These are phyloP conservation scores for Babesia gibsoni DNA, from an alignment of 169 alveolate species.

Conservation along the genomic window DNA sequence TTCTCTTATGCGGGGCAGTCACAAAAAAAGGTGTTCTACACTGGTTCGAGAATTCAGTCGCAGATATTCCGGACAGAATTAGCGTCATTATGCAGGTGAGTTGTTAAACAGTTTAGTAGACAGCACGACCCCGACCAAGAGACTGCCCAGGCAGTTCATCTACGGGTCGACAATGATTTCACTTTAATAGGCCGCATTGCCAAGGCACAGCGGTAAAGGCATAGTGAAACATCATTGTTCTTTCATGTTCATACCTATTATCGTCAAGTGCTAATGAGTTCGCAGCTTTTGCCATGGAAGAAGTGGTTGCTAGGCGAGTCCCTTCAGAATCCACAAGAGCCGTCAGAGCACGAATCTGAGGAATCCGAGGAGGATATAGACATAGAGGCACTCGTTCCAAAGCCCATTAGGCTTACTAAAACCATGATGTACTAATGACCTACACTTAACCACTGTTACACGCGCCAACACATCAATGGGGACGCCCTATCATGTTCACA, in stretches of 20 bases:
- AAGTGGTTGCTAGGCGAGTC: conserved; percentile 62
- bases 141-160: conserved; percentile 18
- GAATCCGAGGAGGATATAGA: conserved; percentile 61
- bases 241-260: neutral
- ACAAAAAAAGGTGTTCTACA: conserved; percentile 18
- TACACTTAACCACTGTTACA: neutral
- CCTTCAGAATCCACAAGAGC: neutral
- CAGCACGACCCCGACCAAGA: conserved; percentile 22
- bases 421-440: conserved; percentile 19
- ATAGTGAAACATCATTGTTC: conserved; percentile 11
- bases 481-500: too few relatives aligned
- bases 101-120: neutral
- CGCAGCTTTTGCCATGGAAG: conserved; percentile 60
- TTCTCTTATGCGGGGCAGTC: conserved; percentile 25
- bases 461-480: neutral
- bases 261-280: too few relatives aligned
- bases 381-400: conserved; percentile 65
- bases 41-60: conserved; percentile 49
- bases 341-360: conserved; percentile 33
- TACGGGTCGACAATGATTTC: conserved; percentile 20
- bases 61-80: conserved; percentile 58
- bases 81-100: conserved; percentile 57
- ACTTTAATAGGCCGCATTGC: conserved; percentile 29
- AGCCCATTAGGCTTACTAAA: conserved; percentile 48
- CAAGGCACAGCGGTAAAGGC: conserved; percentile 36